Evolutionary conservation across 1,284 basidiomycete genomes (phyloP).

Genomic region (Puccinia horiana): DNA sequence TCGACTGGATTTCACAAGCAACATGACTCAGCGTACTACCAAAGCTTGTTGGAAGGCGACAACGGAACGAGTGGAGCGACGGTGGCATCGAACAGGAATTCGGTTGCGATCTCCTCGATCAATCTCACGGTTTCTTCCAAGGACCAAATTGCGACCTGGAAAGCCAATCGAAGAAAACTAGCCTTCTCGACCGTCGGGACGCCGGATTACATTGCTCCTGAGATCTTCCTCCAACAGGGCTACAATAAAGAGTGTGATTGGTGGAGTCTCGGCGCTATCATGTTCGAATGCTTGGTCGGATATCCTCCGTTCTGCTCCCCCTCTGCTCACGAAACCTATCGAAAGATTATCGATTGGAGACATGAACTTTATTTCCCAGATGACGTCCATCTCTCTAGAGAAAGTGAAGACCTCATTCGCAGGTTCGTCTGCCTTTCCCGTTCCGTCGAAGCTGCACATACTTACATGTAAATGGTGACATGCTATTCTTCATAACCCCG

Average conservation of each 20-base stretch:
- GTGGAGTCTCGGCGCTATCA: constrained; percentile 79
- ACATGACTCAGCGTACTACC: constrained; percentile 91
- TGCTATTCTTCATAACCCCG: background rate
- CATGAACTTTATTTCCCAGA: constrained; percentile 90
- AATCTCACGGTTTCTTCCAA: constrained; percentile 88
- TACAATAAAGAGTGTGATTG: constrained; percentile 98
- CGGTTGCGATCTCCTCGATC: constrained; percentile 92
- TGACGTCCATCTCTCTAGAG: constrained; percentile 87
- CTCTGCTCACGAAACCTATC: constrained; percentile 95
- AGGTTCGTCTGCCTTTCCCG: constrained; percentile 61
- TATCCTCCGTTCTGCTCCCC: constrained; percentile 98
- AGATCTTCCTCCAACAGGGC: constrained; percentile 95
- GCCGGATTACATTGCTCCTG: constrained; percentile 98
- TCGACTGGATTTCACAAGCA: constrained; percentile 94
- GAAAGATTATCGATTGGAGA: constrained; percentile 96
- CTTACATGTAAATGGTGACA: background rate
- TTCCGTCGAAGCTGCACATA: background rate
- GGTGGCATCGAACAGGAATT: constrained; percentile 66
- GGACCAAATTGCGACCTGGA: constrained; percentile 97
- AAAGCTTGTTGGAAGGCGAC: constrained; percentile 75
- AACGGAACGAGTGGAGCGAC: constrained; percentile 8
- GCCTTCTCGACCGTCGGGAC: constrained; percentile 98
- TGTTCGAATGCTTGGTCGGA: constrained; percentile 95
- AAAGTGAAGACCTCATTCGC: constrained; percentile 87
- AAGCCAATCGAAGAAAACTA: constrained; percentile 93